A percentile compares a stretch with the other conserved stretches of the same genome.
Conservation (phyloP, 768 basidiomycete species). For the Lenzites betulinus region DNA sequence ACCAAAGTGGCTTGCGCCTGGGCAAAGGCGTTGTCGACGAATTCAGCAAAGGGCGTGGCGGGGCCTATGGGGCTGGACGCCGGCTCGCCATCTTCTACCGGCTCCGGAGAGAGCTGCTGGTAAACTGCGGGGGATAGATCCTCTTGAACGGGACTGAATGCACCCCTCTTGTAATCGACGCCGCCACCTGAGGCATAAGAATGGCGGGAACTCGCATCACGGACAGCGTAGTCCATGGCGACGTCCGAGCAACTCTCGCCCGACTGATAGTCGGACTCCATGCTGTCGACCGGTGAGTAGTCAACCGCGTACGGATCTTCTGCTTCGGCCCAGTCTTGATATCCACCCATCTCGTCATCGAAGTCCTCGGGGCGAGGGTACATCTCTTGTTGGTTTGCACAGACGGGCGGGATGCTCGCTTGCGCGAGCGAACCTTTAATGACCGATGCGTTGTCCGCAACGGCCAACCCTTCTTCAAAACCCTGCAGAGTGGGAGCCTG, state of each 20-base stretch:
- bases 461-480: conserved; percentile 76
- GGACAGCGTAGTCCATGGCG: conserved; percentile 28
- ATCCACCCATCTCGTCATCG: conserved; percentile 49
- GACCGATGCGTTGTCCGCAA: conserved; percentile 74
- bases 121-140: conserved; percentile 57
- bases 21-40: conserved; percentile 70
- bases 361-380: conserved; percentile 33
- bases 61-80: conserved; percentile 74
- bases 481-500: conserved; percentile 43
- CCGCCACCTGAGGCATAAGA: conserved; percentile 5
- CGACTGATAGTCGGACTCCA: conserved; percentile 16
- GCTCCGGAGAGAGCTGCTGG: conserved; percentile 64
- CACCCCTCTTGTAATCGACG: conserved; percentile 36
- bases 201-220: conserved; percentile 2
- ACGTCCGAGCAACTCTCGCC: conserved; percentile 1
- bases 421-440: conserved; percentile 87
- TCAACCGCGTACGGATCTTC: conserved; percentile 41
- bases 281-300: conserved; percentile 28
- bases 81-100: conserved; percentile 49
- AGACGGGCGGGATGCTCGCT: conserved; percentile 81
- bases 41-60: conserved; percentile 75
- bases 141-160: conserved; percentile 66
- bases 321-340: conserved; percentile 36
- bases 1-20: conserved; percentile 28
- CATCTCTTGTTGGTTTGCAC: conserved; percentile 16